phyloP scores from a whole-genome alignment of 164 flowering plant species.

The Nymphaea thermarum region DNA sequence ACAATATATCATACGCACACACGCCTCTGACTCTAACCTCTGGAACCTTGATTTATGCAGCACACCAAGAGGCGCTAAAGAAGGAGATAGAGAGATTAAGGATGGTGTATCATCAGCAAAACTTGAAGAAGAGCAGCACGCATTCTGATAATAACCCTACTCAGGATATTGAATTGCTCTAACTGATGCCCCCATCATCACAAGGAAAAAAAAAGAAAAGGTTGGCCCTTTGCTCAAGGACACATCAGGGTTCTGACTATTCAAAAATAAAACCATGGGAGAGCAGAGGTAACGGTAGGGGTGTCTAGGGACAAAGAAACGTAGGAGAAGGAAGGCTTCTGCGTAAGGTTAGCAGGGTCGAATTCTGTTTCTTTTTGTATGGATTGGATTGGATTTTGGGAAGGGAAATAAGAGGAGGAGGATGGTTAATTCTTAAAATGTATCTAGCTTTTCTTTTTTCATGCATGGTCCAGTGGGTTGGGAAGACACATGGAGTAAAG shows the following conservation, averaged over 20 bases:
- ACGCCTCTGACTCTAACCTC: too few relatives aligned
- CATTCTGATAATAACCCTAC: background rate
- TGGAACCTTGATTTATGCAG: constrained; percentile 15
- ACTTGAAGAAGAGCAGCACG: constrained; percentile 24
- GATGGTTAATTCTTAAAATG: too few relatives aligned
- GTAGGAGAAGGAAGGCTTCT: background rate
- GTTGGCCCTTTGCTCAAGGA: background rate
- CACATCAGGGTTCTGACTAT: background rate
- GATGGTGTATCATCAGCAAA: constrained; percentile 58
- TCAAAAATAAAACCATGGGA: background rate
- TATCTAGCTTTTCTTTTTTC: too few relatives aligned
- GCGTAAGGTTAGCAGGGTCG: background rate
- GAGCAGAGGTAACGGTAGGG: background rate
- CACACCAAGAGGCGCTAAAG: constrained; percentile 79
- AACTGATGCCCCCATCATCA: background rate
- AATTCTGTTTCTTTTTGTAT: background rate
- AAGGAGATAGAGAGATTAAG: constrained; percentile 76
- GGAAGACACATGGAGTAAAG: too few relatives aligned
- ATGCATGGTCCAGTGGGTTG: too few relatives aligned
- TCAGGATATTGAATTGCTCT: background rate
- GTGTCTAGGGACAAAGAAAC: background rate
- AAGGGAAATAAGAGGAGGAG: too few relatives aligned
- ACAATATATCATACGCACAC: too few relatives aligned
- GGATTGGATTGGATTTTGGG: background rate
- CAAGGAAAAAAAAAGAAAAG: background rate